Conservation (phyloP, 345 rosid genomes). For the Bruguiera parviflora region DNA sequence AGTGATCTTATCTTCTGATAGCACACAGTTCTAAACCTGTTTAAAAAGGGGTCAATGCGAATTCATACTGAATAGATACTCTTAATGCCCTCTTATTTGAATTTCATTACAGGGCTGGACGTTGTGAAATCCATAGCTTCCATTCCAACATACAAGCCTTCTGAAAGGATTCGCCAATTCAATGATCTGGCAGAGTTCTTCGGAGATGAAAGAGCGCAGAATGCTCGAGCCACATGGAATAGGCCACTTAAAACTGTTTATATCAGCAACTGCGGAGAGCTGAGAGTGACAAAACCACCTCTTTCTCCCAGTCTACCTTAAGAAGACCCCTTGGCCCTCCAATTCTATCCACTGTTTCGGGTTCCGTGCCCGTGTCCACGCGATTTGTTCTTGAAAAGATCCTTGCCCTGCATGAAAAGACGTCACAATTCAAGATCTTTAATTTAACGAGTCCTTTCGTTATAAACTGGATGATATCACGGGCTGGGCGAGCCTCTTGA, state of each 20-base stretch:
- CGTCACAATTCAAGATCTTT: not conserved
- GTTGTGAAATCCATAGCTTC: slow-evolving; percentile 73
- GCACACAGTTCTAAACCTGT: not conserved
- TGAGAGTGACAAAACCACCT: slow-evolving; percentile 70
- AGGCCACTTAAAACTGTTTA: slow-evolving; percentile 71
- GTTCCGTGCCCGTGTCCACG: slow-evolving; percentile 2
- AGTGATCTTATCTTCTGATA: too few relatives aligned
- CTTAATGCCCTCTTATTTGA: not conserved
- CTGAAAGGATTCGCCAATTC: slow-evolving; percentile 58
- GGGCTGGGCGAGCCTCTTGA: too few relatives aligned
- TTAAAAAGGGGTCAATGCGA: not conserved
- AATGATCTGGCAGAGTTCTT: slow-evolving; percentile 72
- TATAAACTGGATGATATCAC: too few relatives aligned
- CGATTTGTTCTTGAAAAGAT: not conserved
- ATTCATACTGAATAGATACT: not conserved
- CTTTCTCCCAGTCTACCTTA: slow-evolving; percentile 65
- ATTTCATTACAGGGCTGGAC: slow-evolving; percentile 56
- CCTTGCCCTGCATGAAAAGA: not conserved
- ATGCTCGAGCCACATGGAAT: slow-evolving; percentile 68
- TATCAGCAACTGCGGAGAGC: slow-evolving; percentile 77
- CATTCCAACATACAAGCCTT: slow-evolving; percentile 71
- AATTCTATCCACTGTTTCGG: not conserved
- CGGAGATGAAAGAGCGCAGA: slow-evolving; percentile 86
- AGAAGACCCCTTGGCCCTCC: not conserved
- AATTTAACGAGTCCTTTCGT: not conserved